A percentile compares a stretch with the other conserved stretches of the same genome.
Conservation (phyloP, 768 basidiomycete species). For the Suillus variegatus region DNA sequence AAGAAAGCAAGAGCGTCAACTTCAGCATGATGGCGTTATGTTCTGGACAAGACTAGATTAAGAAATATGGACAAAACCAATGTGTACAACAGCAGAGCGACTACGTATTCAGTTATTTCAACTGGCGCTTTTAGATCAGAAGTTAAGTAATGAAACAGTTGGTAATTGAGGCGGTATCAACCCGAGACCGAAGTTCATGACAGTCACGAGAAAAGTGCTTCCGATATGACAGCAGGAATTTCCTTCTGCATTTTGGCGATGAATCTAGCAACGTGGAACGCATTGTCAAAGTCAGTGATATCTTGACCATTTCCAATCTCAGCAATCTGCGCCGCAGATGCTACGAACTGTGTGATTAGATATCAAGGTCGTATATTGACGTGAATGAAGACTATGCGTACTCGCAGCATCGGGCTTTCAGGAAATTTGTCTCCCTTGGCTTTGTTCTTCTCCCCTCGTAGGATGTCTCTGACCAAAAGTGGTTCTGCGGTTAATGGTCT, state of each 20-base stretch:
- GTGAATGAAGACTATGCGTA: conserved; percentile 9
- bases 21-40: conserved; percentile 54
- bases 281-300: conserved; percentile 31
- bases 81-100: background rate
- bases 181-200: background rate
- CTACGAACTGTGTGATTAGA: conserved; percentile 25
- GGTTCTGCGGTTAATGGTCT: conserved; percentile 34
- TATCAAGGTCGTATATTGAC: background rate
- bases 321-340: conserved; percentile 31
- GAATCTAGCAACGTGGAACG: conserved; percentile 33
- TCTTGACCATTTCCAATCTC: conserved; percentile 36
- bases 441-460: conserved; percentile 23
- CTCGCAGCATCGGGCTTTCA: conserved; percentile 36
- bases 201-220: conserved; percentile 20
- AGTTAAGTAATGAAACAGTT: background rate
- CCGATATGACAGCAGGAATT: conserved; percentile 32
- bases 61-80: background rate
- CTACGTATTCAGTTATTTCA: background rate
- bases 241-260: conserved; percentile 32
- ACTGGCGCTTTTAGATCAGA: background rate
- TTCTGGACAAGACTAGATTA: conserved; percentile 20
- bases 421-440: conserved; percentile 34
- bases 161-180: background rate
- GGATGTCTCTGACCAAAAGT: conserved; percentile 28
- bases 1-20: conserved; percentile 36